phyloP scores from a whole-genome alignment of 2,329 filamentous ascomycete species.

The Capronia americana region DNA sequence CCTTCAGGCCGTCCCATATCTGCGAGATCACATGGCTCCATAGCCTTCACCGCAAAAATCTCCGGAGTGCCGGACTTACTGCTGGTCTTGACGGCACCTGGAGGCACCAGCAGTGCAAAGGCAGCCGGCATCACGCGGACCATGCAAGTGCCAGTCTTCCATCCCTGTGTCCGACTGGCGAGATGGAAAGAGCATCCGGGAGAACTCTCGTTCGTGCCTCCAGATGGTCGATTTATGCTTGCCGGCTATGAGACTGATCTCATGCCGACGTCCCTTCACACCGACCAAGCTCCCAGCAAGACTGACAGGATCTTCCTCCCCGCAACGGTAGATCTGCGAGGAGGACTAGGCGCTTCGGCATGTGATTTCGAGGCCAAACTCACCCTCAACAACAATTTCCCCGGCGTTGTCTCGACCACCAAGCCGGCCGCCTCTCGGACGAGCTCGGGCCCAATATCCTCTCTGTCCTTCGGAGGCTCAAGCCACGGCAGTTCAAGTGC shows the following conservation, averaged over 20 bases:
- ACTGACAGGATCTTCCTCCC: conserved; percentile 77
- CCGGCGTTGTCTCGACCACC: conserved; percentile 46
- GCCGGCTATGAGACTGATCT: conserved; percentile 95
- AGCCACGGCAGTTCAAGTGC: conserved; percentile 61
- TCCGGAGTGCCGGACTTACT: conserved; percentile 92
- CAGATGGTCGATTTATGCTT: conserved; percentile 90
- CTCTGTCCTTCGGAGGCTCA: conserved; percentile 55
- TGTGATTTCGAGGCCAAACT: conserved; percentile 89
- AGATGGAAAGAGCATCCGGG: conserved; percentile 88
- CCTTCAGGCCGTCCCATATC: conserved; percentile 87
- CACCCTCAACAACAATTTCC: conserved; percentile 71
- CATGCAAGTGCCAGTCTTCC: conserved; percentile 90
- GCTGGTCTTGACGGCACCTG: conserved; percentile 78
- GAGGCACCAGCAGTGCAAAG: conserved; percentile 70
- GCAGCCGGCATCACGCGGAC: conserved; percentile 63
- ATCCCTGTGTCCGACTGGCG: conserved; percentile 90
- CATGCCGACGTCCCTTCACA: conserved; percentile 70
- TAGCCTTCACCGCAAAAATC: conserved; percentile 93
- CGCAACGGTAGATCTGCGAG: conserved; percentile 79
- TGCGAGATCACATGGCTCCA: conserved; percentile 87
- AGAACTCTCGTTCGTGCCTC: conserved; percentile 93
- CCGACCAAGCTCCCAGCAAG: conserved; percentile 60
- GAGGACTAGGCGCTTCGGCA: conserved; percentile 74
- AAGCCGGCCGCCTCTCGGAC: conserved; percentile 43
- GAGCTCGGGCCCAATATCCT: conserved; percentile 56